Percentiles rank a stretch among this genome's conserved stretches.
Evolutionary conservation across 1,284 basidiomycete genomes (phyloP).

Genomic region (Apiotrichum laibachii): DNA sequence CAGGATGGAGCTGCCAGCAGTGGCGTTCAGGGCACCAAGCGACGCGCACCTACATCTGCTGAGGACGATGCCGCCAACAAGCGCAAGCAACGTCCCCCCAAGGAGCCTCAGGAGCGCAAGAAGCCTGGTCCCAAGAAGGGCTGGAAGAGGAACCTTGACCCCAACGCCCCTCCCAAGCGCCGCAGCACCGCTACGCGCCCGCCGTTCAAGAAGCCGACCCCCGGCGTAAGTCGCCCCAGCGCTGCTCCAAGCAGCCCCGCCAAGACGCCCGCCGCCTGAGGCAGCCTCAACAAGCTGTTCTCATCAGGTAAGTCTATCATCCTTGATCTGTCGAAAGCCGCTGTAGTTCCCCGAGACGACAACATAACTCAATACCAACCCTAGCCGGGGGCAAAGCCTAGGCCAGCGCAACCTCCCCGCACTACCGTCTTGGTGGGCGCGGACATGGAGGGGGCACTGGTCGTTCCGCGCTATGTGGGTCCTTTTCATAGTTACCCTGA

Average conservation of each 20-base stretch:
- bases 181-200: background rate
- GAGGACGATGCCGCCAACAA: slow-evolving; percentile 14
- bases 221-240: background rate
- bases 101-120: slow-evolving; percentile 34
- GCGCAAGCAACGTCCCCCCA: slow-evolving; percentile 21
- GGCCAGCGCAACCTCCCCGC: slow-evolving; percentile 21
- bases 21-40: slow-evolving; percentile 7
- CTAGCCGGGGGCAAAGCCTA: slow-evolving; percentile 25
- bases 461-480: slow-evolving; percentile 39
- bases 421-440: slow-evolving; percentile 31
- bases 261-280: slow-evolving; percentile 8
- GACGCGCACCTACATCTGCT: slow-evolving; percentile 1
- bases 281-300: background rate
- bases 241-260: slow-evolving; percentile 13
- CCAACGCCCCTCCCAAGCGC: slow-evolving; percentile 20
- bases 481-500: slow-evolving; percentile 52
- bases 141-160: slow-evolving; percentile 36
- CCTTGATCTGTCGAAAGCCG: background rate
- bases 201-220: slow-evolving; percentile 15
- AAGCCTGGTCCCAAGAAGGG: slow-evolving; percentile 47
- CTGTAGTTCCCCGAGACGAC: slow-evolving; percentile 21
- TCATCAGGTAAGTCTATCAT: background rate
- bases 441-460: slow-evolving; percentile 30
- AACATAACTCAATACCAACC: slow-evolving; percentile 24
- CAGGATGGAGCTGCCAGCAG: slow-evolving; percentile 3